phyloP scores from a whole-genome alignment of 1,284 basidiomycete genomes.

The Moesziomyces aphidis region DNA sequence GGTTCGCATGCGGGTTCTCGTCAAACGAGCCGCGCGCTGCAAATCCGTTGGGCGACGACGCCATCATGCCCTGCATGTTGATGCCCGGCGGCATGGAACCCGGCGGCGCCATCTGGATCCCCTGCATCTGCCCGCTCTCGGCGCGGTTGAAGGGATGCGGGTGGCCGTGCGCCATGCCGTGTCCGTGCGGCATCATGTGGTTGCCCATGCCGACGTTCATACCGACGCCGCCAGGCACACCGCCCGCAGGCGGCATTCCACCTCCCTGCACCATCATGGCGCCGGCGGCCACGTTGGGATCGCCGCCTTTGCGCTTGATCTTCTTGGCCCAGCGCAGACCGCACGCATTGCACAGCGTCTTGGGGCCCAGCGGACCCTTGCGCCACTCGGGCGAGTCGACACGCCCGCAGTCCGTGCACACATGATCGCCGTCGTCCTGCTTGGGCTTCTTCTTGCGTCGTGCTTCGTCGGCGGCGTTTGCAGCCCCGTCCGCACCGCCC shows the following conservation, averaged over 20 bases:
- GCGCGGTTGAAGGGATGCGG: slow-evolving; percentile 42
- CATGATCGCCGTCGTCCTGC: slow-evolving; percentile 60
- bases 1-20: slow-evolving; percentile 26
- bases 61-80: slow-evolving; percentile 37
- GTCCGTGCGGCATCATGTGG: slow-evolving; percentile 34
- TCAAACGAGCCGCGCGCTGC: slow-evolving; percentile 32
- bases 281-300: slow-evolving; percentile 42
- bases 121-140: slow-evolving; percentile 34
- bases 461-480: slow-evolving; percentile 28
- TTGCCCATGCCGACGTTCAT: slow-evolving; percentile 27
- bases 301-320: slow-evolving; percentile 62
- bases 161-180: slow-evolving; percentile 28
- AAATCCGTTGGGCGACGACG: slow-evolving; percentile 30
- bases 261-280: slow-evolving; percentile 31
- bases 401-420: slow-evolving; percentile 64
- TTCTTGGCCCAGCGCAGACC: slow-evolving; percentile 66
- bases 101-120: slow-evolving; percentile 34
- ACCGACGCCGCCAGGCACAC: slow-evolving; percentile 11
- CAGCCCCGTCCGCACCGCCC: slow-evolving; percentile 12
- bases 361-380: slow-evolving; percentile 63
- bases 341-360: slow-evolving; percentile 64
- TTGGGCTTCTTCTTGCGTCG: slow-evolving; percentile 56
- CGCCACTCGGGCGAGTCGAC: slow-evolving; percentile 66
- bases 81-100: slow-evolving; percentile 31
- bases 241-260: slow-evolving; percentile 21